These are phyloP conservation scores for Plasmopara viticola DNA, from an alignment of 352 stramenopile genomes.

Conservation along the genomic window DNA sequence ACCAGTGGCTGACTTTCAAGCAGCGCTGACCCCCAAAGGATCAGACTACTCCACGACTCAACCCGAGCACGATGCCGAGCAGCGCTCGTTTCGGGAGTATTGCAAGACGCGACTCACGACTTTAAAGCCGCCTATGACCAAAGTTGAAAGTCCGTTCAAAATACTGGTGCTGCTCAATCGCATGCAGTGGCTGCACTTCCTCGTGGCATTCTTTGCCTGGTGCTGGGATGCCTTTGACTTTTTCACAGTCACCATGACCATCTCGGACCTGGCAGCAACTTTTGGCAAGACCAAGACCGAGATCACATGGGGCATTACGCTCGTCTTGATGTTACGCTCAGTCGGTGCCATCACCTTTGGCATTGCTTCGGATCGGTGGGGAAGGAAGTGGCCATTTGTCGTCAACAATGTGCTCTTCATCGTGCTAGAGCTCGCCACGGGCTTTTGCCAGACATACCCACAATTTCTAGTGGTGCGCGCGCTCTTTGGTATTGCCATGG, in stretches of 20 bases:
- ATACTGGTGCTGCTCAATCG: slow-evolving; percentile 26
- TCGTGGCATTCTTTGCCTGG: slow-evolving; percentile 35
- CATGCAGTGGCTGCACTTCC: slow-evolving; percentile 36
- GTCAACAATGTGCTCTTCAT: slow-evolving; percentile 44
- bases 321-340: slow-evolving; percentile 47
- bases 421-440: slow-evolving; percentile 32
- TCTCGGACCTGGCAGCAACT: slow-evolving; percentile 40
- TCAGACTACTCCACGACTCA: slow-evolving; percentile 13
- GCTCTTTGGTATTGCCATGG: slow-evolving; percentile 45
- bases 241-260: slow-evolving; percentile 48
- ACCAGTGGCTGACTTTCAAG: slow-evolving; percentile 23
- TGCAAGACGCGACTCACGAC: slow-evolving; percentile 30
- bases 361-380: slow-evolving; percentile 37
- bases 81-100: slow-evolving; percentile 31
- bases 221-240: slow-evolving; percentile 56
- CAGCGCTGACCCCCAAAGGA: slow-evolving; percentile 22
- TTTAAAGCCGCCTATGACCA: slow-evolving; percentile 36
- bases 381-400: slow-evolving; percentile 36
- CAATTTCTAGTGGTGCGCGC: slow-evolving; percentile 30
- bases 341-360: slow-evolving; percentile 40
- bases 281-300: slow-evolving; percentile 41
- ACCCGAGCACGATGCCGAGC: slow-evolving; percentile 20
- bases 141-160: slow-evolving; percentile 24
- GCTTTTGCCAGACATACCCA: slow-evolving; percentile 35
- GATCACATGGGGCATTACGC: slow-evolving; percentile 51